phyloP scores from a whole-genome alignment of 2,329 filamentous ascomycete species.

The Monilinia fructicola region DNA sequence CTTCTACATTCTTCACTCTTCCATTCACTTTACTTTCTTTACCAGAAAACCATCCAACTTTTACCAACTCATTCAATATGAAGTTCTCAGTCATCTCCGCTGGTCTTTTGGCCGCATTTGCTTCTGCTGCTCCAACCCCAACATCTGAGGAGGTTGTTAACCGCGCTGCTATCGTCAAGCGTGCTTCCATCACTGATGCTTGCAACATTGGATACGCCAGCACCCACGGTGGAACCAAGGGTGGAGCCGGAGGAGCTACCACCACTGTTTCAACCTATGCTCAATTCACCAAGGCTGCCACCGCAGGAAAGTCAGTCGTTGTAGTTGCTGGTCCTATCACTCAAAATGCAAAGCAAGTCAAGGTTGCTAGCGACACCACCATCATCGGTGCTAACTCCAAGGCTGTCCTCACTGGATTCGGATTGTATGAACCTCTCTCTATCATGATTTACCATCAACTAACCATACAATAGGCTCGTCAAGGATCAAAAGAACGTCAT shows the following conservation, averaged over 20 bases:
- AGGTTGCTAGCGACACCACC: conserved; percentile 21
- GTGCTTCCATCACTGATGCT: conserved; percentile 43
- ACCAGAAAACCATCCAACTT: neutral
- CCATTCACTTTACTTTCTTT: neutral
- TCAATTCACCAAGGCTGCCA: conserved; percentile 37
- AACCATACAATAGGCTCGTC: conserved; percentile 6
- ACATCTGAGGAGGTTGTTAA: conserved; percentile 6
- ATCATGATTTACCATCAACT: neutral
- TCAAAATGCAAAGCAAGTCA: conserved; percentile 7
- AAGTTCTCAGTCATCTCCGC: conserved; percentile 19
- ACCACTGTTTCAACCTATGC: conserved; percentile 49
- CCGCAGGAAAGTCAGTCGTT: conserved; percentile 16
- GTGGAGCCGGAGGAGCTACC: conserved; percentile 46
- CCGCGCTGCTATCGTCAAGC: conserved; percentile 42
- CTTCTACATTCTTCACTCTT: conserved; percentile 2
- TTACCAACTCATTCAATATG: conserved; percentile 17
- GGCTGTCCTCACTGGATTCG: conserved; percentile 14
- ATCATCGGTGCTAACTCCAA: conserved; percentile 13
- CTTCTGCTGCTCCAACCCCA: conserved; percentile 22
- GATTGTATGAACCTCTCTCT: conserved; percentile 7
- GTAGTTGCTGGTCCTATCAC: conserved; percentile 12
- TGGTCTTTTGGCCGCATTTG: conserved; percentile 20
- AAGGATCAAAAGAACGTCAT: conserved; percentile 52
- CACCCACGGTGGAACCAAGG: conserved; percentile 47
- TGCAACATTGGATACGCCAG: conserved; percentile 47